Evolutionary conservation across 176 grass and related monocot species (phyloP).

Genomic region (Puccinellia tenuiflora): DNA sequence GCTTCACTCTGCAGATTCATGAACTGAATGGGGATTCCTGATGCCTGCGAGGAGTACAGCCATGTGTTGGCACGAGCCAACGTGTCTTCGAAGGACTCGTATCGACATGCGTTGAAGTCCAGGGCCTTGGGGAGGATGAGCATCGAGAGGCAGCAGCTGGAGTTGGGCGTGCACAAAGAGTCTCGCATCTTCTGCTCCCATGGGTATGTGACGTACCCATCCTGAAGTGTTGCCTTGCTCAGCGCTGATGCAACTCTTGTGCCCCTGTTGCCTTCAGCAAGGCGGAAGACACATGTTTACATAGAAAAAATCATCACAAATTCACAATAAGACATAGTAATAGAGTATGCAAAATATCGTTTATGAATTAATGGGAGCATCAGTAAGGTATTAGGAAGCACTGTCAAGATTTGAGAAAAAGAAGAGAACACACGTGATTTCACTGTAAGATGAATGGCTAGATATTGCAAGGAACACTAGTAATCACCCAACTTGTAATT

Average conservation of each 20-base stretch:
- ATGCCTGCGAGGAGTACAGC: constrained; percentile 48
- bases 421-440: not conserved
- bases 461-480: not conserved
- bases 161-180: constrained; percentile 14
- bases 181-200: constrained; percentile 74
- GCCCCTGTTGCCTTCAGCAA: constrained; percentile 52
- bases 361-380: not conserved
- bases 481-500: not conserved
- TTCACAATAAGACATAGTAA: not conserved
- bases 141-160: constrained; percentile 53
- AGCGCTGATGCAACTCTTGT: constrained; percentile 60
- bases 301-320: not conserved
- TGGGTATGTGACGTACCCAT: constrained; percentile 63
- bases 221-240: constrained; percentile 62
- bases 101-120: constrained; percentile 40
- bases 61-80: constrained; percentile 56
- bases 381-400: not conserved
- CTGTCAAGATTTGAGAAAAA: not conserved
- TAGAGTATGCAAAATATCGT: not conserved
- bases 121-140: constrained; percentile 62
- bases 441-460: not conserved
- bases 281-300: not conserved
- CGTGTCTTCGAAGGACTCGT: constrained; percentile 64
- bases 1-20: constrained; percentile 69
- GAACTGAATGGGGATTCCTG: constrained; percentile 54